phyloP scores from a whole-genome alignment of 306 rosid genomes.

The Cucurbita pepo region DNA sequence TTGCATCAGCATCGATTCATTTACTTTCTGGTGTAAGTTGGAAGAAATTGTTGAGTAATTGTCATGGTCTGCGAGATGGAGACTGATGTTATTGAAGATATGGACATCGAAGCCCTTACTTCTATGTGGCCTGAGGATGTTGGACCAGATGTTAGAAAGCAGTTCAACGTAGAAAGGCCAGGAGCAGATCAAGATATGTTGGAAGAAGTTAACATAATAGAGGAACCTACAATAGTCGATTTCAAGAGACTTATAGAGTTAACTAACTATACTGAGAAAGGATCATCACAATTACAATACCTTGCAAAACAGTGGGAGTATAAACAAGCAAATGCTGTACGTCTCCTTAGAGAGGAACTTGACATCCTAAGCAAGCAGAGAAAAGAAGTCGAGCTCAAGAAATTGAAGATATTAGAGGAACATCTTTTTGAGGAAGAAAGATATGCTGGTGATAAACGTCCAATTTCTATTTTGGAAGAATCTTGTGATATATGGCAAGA shows the following conservation, averaged over 20 bases:
- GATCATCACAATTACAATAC: constrained; percentile 67
- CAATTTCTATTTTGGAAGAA: constrained; percentile 77
- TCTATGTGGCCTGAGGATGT: constrained; percentile 99
- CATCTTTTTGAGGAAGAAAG: constrained; percentile 53
- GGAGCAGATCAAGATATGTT: constrained; percentile 85
- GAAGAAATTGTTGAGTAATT: constrained; percentile 16
- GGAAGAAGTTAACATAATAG: constrained; percentile 60
- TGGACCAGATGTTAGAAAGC: constrained; percentile 57
- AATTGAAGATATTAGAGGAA: constrained; percentile 73
- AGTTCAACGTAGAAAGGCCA: constrained; percentile 78
- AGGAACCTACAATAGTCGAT: constrained; percentile 71
- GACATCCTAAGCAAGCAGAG: constrained; percentile 67
- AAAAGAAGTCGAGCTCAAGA: constrained; percentile 68
- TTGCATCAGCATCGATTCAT: constrained; percentile 6
- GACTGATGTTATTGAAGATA: constrained; percentile 51
- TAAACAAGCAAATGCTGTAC: constrained; percentile 76
- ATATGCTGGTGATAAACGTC: constrained; percentile 63
- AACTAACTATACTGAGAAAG: constrained; percentile 65
- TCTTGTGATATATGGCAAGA: constrained; percentile 75
- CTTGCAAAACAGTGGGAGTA: constrained; percentile 84
- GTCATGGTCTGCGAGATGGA: constrained; percentile 88
- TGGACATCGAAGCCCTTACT: constrained; percentile 64
- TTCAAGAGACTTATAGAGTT: constrained; percentile 75
- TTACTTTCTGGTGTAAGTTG: constrained; percentile 15
- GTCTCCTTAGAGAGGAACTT: constrained; percentile 75